Conservation (phyloP, 2,329 filamentous ascomycete species). For the Didymella lethalis region DNA sequence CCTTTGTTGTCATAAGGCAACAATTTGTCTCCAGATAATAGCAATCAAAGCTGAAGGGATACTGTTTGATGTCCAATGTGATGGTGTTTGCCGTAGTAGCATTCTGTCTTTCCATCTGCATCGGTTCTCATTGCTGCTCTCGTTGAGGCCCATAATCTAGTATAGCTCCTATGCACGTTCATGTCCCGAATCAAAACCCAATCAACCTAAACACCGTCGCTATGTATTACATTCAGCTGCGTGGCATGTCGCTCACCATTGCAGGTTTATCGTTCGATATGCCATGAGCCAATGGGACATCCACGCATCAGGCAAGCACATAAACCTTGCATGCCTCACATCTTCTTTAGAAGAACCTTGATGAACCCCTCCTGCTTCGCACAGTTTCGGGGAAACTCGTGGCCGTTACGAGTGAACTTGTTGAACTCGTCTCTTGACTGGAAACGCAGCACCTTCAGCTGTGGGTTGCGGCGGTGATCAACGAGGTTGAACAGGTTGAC, state of each 20-base stretch:
- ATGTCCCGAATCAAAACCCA: neutral
- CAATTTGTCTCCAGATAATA: neutral
- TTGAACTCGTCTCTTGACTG: constrained; percentile 26
- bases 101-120: neutral
- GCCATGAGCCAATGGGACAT: neutral
- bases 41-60: neutral
- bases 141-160: neutral
- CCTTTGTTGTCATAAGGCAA: constrained; percentile 9
- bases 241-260: neutral
- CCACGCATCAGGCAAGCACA: neutral
- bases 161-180: neutral
- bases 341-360: constrained; percentile 25
- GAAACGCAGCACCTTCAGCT: constrained; percentile 23
- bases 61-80: neutral
- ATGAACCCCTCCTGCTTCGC: constrained; percentile 39
- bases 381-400: constrained; percentile 27
- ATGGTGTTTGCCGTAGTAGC: neutral
- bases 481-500: constrained; percentile 39
- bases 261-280: neutral
- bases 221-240: neutral
- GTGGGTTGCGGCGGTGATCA: constrained; percentile 34
- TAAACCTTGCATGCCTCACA: neutral
- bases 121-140: neutral
- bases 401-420: constrained; percentile 24
- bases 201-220: constrained; percentile 1